These are phyloP conservation scores for Naematelia aurantialba DNA, from an alignment of 768 basidiomycete genomes.

Conservation along the genomic window DNA sequence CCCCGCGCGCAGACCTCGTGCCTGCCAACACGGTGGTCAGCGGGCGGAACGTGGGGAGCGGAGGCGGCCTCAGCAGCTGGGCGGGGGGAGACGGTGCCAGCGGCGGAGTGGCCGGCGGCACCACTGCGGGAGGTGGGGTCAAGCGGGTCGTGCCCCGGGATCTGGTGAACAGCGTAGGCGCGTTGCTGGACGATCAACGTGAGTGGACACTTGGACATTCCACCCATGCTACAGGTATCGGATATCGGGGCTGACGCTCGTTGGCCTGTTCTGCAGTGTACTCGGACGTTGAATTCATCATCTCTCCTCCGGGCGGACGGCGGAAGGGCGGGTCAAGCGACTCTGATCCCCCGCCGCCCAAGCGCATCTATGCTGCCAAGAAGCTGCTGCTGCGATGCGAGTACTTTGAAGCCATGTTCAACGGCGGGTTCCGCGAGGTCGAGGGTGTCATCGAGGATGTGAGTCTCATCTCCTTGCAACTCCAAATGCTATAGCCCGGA, in stretches of 20 bases:
- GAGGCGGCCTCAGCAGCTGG: slow-evolving; percentile 46
- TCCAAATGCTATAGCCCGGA: neutral
- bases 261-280: slow-evolving; percentile 56
- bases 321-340: slow-evolving; percentile 41
- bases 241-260: neutral
- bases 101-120: slow-evolving; percentile 46
- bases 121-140: slow-evolving; percentile 32
- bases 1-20: slow-evolving; percentile 52
- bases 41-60: slow-evolving; percentile 21
- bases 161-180: slow-evolving; percentile 68
- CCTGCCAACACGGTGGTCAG: slow-evolving; percentile 49
- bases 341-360: slow-evolving; percentile 11
- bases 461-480: slow-evolving; percentile 1
- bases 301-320: slow-evolving; percentile 57
- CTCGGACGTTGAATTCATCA: slow-evolving; percentile 76
- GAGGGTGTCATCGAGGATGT: slow-evolving; percentile 35
- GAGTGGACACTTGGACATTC: slow-evolving; percentile 12
- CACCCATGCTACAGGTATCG: neutral
- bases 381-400: slow-evolving; percentile 67
- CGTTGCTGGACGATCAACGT: slow-evolving; percentile 65
- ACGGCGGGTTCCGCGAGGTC: slow-evolving; percentile 39
- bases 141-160: slow-evolving; percentile 60
- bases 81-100: slow-evolving; percentile 35
- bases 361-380: slow-evolving; percentile 65
- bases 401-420: slow-evolving; percentile 65